phyloP scores from a whole-genome alignment of 2,329 filamentous ascomycete species.

The Pestalotiopsis fici region DNA sequence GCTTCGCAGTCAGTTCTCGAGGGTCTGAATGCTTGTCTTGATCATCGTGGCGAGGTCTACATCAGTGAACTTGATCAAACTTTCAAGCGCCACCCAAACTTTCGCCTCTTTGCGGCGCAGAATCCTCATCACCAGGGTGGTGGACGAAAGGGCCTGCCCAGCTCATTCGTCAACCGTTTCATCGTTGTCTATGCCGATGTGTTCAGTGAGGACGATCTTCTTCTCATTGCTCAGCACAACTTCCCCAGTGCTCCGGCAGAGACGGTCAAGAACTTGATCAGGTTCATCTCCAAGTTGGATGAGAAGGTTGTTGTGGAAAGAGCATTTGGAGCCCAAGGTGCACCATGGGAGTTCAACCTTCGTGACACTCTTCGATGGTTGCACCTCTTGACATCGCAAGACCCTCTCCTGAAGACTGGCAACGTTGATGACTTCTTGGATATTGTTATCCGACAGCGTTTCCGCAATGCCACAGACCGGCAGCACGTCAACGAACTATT shows the following conservation, averaged over 20 bases:
- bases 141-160: slow-evolving; percentile 89
- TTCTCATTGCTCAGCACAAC: slow-evolving; percentile 76
- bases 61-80: slow-evolving; percentile 93
- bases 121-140: slow-evolving; percentile 98
- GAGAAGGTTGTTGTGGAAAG: slow-evolving; percentile 63
- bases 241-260: slow-evolving; percentile 65
- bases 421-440: slow-evolving; percentile 74
- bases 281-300: slow-evolving; percentile 81
- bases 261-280: slow-evolving; percentile 68
- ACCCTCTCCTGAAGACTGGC: slow-evolving; percentile 62
- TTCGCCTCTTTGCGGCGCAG: slow-evolving; percentile 94
- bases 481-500: slow-evolving; percentile 68
- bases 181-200: slow-evolving; percentile 96
- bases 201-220: slow-evolving; percentile 79
- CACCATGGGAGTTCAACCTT: slow-evolving; percentile 95
- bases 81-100: slow-evolving; percentile 85
- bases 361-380: slow-evolving; percentile 90
- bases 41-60: slow-evolving; percentile 94
- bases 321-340: slow-evolving; percentile 63
- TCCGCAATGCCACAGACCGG: slow-evolving; percentile 73
- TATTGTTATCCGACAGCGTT: slow-evolving; percentile 83
- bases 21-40: slow-evolving; percentile 92
- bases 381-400: slow-evolving; percentile 63
- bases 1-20: slow-evolving; percentile 96
- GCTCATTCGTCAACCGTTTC: slow-evolving; percentile 97